A percentile compares a stretch with the other conserved stretches of the same genome.
Evolutionary conservation across 345 rosid genomes (phyloP).

Genomic region (Kernera saxatilis): DNA sequence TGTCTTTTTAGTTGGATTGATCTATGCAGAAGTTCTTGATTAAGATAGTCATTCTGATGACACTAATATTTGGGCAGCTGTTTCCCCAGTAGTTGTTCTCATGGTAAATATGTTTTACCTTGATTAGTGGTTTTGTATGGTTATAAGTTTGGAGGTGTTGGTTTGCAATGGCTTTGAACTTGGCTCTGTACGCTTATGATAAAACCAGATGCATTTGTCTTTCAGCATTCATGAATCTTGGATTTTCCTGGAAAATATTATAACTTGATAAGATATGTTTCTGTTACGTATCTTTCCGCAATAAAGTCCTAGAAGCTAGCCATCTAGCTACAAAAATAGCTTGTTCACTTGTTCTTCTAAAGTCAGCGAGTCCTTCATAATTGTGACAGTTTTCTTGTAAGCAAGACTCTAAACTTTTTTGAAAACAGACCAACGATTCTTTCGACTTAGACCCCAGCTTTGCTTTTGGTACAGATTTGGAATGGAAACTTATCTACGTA

Average conservation of each 20-base stretch:
- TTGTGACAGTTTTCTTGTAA: too few species aligned
- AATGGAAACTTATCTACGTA: slow-evolving; percentile 94
- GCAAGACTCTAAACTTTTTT: too few species aligned
- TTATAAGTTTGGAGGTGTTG: not conserved
- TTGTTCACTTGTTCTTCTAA: not conserved
- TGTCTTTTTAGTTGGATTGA: not conserved
- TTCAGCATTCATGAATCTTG: not conserved
- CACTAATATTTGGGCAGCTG: not conserved
- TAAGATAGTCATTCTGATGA: not conserved
- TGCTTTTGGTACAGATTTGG: slow-evolving; percentile 53
- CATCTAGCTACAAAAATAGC: not conserved
- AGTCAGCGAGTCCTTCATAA: not conserved
- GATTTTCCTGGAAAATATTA: not conserved
- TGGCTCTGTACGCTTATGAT: not conserved
- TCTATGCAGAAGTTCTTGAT: not conserved
- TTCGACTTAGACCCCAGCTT: not conserved
- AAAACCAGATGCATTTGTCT: not conserved
- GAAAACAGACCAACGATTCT: not conserved
- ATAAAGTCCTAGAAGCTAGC: not conserved
- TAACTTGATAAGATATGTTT: not conserved
- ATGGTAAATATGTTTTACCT: not conserved
- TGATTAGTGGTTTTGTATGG: not conserved
- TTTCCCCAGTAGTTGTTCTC: not conserved
- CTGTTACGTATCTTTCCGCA: not conserved
- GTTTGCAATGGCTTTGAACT: not conserved